Base-by-base conservation (phyloP, 306 rosid species). In the Prosopis cineraria region DNA sequence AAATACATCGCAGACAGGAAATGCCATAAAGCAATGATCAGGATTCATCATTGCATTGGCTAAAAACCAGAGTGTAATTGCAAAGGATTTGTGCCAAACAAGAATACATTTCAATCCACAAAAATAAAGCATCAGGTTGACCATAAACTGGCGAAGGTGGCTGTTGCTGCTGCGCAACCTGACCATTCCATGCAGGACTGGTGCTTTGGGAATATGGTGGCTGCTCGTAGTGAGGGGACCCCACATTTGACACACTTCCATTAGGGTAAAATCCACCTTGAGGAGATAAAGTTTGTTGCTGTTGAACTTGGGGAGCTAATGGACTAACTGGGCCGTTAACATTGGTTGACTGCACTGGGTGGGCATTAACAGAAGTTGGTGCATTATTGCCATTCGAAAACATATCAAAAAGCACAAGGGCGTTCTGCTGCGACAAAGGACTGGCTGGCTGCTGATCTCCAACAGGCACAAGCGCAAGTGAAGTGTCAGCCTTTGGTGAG, bases 391-490 rank as follows among this genome's bases (percentile, higher is more conserved):
- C 81, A 64, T 85, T 90, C 31, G 97, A 85, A 76, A 90, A 86
- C 96, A 90, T 85, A 84, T 93, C 99, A 70, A 84, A 90, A 76
- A 90, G 96, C 84, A 89, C 93, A 76, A 96, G 91, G 70, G 98
- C 93, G 74, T 90, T 96, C 74, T 90, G 97, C 83, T 88, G 90
- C 55, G 96, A 81, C 27, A 48, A 76, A 56, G 90, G 86, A 83
- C 90, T 81, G 48, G 78, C 82, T 27, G 96, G 78, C 84, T 78
- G 91, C 68, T 84, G 95, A 79, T 87, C 92, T 69, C 89, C 91
- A 7, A 96, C 70, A 79, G 97, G 94, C 82, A 96, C 98, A 74
- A 96, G 91, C 77, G 99, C 98, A 86, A 93, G 80, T 43, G 99
- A 90, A 73, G 59, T 79, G n/a, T 90, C 98, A 31, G 93, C 89